Conservation (phyloP, 1,284 basidiomycete genomes). For the Tylopilus orsonianus region DNA sequence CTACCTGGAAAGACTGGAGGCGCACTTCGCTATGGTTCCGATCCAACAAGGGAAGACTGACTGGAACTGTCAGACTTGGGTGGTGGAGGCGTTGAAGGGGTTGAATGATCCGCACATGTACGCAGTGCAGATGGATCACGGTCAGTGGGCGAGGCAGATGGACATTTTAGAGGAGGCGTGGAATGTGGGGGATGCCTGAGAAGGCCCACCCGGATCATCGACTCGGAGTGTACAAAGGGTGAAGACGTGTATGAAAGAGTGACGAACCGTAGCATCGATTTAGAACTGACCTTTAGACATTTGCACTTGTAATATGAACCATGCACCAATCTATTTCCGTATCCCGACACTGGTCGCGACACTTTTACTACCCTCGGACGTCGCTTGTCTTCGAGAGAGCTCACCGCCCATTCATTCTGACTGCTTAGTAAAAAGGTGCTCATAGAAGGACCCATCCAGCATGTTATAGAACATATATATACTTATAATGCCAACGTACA, state of each 20-base stretch:
- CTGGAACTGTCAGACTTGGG: conserved; percentile 27
- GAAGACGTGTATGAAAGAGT: too few species aligned
- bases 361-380: too few species aligned
- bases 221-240: neutral
- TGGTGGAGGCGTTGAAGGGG: conserved; percentile 14
- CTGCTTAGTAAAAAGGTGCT: too few species aligned
- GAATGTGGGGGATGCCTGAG: neutral
- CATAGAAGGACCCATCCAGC: too few species aligned
- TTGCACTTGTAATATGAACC: conserved; percentile 1
- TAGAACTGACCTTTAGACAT: neutral
- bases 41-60: conserved; percentile 12
- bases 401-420: too few species aligned
- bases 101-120: conserved; percentile 6
- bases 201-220: neutral
- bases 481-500: too few species aligned
- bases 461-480: too few species aligned
- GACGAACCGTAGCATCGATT: neutral
- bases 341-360: neutral
- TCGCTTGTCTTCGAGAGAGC: too few species aligned
- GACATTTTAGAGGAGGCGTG: neutral
- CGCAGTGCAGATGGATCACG: conserved; percentile 18
- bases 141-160: neutral
- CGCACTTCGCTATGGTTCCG: conserved; percentile 11
- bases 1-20: conserved; percentile 6
- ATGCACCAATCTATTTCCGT: neutral